Base-by-base conservation (phyloP, 108 stramenopile species). In the Phaeodactylum tricornutum region DNA sequence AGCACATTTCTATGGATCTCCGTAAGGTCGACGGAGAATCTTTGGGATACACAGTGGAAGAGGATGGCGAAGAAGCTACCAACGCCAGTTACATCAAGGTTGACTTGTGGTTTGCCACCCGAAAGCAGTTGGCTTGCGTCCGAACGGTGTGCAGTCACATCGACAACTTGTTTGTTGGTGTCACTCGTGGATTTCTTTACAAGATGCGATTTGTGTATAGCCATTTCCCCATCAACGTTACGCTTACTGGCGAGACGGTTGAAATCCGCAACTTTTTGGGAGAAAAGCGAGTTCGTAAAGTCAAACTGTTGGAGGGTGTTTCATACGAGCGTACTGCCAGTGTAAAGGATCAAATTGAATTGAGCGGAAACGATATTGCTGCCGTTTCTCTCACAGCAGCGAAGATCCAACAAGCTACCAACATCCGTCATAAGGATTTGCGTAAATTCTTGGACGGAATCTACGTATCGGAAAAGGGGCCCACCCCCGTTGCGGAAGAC, bases 381-480 rank as follows among this genome's bases (percentile, higher is more conserved):
- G 51, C 65, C n/a, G 98, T 99, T 19, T 95, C 93, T 37, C 77
- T 96, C 31, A 91, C 91, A 30, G 87, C 86, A 40, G 96, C 96
- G 27, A 78, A 86, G 58, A 96, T 99, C 57, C 94, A 95, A 64
- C 93, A 95, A 67, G 64, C 89, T 24, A 96, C 93, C 68, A 93
- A 87, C 42, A 87, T 98, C 50, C 85, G 92, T 37, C 77, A 94
- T 41, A 99, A 99, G 91, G 98, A 98, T 96, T 87, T 99, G 65
- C 98, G 97, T 85, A 98, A 98, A 75, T 99, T 99, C 81, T 83
- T 99, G 55, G 98, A 99, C 57, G 98, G 97, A 64, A 97, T 99
- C 57, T 99, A 98, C 75, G 97, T 99, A 23, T 83, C 84, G 15
- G 93, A 97, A 66, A 95, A 95, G 84, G 92, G 93, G 45, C 59